Conservation (phyloP, 768 basidiomycete species). For the Lactifluus piperatus region DNA sequence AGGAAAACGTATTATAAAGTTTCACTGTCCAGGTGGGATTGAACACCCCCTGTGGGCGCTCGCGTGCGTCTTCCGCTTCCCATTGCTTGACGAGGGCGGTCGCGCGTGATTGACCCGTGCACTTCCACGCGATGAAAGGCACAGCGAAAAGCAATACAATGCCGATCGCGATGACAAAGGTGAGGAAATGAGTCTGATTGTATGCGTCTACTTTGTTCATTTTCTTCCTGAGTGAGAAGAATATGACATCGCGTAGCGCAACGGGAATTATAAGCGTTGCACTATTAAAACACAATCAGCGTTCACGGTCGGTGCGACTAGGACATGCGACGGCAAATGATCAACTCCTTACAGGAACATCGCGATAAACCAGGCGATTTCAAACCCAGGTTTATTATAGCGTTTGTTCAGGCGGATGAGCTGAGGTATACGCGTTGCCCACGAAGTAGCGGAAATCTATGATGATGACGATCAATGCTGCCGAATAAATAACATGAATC, state of each 20-base stretch:
- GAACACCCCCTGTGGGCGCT: conserved; percentile 20
- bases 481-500: background rate
- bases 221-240: conserved; percentile 22
- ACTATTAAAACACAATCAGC: conserved; percentile 26
- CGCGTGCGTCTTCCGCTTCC: conserved; percentile 32
- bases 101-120: conserved; percentile 31
- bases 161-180: conserved; percentile 32
- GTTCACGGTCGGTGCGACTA: too few species aligned
- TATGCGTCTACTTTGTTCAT: background rate
- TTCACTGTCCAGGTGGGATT: conserved; percentile 36
- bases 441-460: conserved; percentile 36
- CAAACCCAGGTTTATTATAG: conserved; percentile 38
- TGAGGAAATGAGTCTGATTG: conserved; percentile 31
- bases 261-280: conserved; percentile 34
- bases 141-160: conserved; percentile 31
- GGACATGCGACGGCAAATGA: background rate
- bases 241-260: conserved; percentile 30
- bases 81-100: conserved; percentile 32
- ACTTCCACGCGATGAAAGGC: conserved; percentile 43
- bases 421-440: conserved; percentile 35
- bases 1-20: conserved; percentile 33
- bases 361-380: conserved; percentile 34
- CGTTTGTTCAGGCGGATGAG: conserved; percentile 31
- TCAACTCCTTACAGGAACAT: conserved; percentile 31
- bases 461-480: background rate